Evolutionary conservation across 1,284 basidiomycete species (phyloP).

Genomic region (Entoloma clypeatum): DNA sequence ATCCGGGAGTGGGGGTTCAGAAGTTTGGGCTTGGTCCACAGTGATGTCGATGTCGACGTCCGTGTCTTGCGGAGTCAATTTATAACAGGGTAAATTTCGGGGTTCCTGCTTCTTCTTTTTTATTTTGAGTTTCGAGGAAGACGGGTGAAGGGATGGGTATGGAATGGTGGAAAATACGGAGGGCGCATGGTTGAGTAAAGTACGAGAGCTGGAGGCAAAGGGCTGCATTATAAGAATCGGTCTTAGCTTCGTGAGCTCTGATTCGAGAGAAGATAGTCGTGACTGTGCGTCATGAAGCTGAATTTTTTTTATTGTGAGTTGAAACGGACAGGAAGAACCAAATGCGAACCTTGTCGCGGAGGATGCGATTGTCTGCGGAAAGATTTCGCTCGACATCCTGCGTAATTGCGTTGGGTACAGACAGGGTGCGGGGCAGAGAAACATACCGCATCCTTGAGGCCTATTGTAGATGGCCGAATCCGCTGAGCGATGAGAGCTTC

Average conservation of each 20-base stretch:
- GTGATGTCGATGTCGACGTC: constrained; percentile 8
- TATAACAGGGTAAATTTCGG: constrained; percentile 11
- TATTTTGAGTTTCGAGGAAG: constrained; percentile 15
- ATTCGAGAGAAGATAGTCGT: constrained; percentile 44
- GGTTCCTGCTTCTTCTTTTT: constrained; percentile 19
- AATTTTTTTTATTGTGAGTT: constrained; percentile 6
- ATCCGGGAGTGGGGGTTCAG: too few relatives aligned
- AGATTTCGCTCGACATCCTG: constrained; percentile 53
- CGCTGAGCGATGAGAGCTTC: constrained; percentile 57
- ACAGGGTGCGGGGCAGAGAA: constrained; percentile 1
- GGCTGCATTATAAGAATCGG: constrained; percentile 56
- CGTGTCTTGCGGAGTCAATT: constrained; percentile 4
- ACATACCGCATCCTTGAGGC: constrained; percentile 41
- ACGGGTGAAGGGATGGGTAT: constrained; percentile 16
- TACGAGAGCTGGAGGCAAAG: constrained; percentile 23
- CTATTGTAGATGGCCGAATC: constrained; percentile 31
- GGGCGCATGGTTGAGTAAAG: constrained; percentile 14
- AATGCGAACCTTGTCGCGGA: constrained; percentile 50
- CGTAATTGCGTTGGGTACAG: constrained; percentile 5
- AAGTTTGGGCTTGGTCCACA: constrained; percentile 13
- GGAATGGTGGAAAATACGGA: constrained; percentile 13
- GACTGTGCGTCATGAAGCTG: constrained; percentile 46
- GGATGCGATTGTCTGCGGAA: constrained; percentile 46
- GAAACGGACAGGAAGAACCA: not conserved
- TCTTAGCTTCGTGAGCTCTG: constrained; percentile 50